These are phyloP conservation scores for Gyromitra esculenta DNA, from an alignment of 2,329 filamentous ascomycete species.

Conservation along the genomic window DNA sequence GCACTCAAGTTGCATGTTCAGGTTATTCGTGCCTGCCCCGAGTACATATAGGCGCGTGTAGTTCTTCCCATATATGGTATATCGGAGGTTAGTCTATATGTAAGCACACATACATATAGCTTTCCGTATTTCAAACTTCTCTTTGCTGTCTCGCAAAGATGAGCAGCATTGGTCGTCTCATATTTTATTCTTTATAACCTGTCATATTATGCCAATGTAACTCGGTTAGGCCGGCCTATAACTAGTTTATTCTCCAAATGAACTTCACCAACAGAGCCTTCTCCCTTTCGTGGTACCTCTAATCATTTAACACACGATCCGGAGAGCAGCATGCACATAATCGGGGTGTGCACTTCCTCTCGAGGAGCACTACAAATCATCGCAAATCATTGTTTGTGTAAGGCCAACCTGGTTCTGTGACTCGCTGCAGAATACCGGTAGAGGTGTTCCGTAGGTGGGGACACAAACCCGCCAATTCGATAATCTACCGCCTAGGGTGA, in stretches of 20 bases:
- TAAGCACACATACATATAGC: not conserved
- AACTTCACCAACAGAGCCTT: not conserved
- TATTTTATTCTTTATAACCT: not conserved
- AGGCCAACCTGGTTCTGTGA: not conserved
- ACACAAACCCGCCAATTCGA: not conserved
- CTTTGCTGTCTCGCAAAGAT: not conserved
- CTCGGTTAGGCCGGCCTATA: not conserved
- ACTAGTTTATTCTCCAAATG: not conserved
- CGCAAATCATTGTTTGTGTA: not conserved
- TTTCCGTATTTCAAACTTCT: not conserved
- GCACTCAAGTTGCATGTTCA: too few species aligned
- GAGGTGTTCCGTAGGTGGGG: not conserved
- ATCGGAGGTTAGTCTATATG: not conserved
- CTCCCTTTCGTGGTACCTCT: not conserved
- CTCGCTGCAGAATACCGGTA: not conserved
- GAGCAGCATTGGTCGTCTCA: not conserved
- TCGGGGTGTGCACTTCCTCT: not conserved
- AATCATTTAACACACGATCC: not conserved
- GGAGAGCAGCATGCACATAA: not conserved
- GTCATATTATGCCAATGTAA: not conserved
- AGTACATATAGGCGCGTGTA: too few species aligned
- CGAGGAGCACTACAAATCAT: not conserved
- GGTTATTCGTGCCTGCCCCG: too few species aligned
- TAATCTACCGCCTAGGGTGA: not conserved
- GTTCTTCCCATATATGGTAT: not conserved